Evolutionary conservation across 2,329 filamentous ascomycete genomes (phyloP).

Genomic region (Fusarium nisikadoi): DNA sequence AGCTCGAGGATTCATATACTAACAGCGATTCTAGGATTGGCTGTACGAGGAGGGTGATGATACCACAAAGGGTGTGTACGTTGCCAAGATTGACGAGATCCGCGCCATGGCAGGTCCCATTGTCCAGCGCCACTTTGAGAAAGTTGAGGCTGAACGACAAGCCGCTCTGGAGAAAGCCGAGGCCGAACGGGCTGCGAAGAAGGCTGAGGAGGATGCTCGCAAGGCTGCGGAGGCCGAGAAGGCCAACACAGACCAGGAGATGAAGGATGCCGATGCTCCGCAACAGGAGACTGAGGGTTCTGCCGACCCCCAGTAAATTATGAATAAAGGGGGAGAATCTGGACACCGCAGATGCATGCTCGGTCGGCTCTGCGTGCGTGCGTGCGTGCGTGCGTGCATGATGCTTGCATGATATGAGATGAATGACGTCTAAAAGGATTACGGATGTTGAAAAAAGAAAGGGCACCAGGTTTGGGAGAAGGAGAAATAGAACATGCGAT

Average conservation of each 20-base stretch:
- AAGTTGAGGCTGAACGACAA: constrained; percentile 86
- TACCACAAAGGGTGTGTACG: constrained; percentile 90
- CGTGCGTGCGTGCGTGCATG: neutral
- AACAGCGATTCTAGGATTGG: constrained; percentile 78
- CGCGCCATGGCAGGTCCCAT: constrained; percentile 90
- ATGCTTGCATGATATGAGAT: constrained; percentile 35
- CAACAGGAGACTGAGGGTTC: constrained; percentile 62
- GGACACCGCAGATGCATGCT: constrained; percentile 3
- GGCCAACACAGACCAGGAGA: constrained; percentile 66
- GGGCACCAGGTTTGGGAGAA: constrained; percentile 10
- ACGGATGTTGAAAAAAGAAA: constrained; percentile 32
- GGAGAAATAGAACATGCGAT: constrained; percentile 39
- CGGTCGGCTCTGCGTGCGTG: neutral
- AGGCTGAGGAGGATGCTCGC: constrained; percentile 67
- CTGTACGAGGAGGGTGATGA: constrained; percentile 98
- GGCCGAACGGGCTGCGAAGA: constrained; percentile 81
- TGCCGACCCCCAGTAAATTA: constrained; percentile 50
- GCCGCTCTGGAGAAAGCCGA: constrained; percentile 80
- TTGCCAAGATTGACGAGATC: constrained; percentile 96
- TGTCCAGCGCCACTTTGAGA: constrained; percentile 94
- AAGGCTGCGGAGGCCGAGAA: constrained; percentile 65
- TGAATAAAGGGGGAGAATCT: neutral
- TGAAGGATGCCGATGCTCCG: constrained; percentile 68
- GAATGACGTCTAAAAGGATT: constrained; percentile 41
- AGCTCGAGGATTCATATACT: constrained; percentile 4